Base-by-base conservation (phyloP, 1,284 basidiomycete genomes). In the Amylostereum chailletii region DNA sequence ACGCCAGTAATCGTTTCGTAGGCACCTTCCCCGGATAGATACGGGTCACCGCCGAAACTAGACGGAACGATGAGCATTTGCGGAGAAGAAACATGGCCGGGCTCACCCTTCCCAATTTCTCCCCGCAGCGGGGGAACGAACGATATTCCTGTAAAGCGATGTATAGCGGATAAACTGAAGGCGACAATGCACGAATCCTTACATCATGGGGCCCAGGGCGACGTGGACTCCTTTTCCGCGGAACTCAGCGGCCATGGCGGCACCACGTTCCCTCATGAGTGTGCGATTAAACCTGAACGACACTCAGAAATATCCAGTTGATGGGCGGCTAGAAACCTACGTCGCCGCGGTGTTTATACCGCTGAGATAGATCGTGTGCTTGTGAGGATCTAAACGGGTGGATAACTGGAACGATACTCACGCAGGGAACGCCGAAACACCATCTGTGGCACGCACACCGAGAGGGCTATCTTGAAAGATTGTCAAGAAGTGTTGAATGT, bases 271-370 rank as follows among this genome's bases (percentile, higher is more conserved):
- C 53, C 75, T 71, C 64, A 86, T 82, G 33, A 90, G 69, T 9
- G 77, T 75, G 44, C 83, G 77, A 61, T 86, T 85, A 65, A 83
- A 88, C 1, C 70, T 73, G 51, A 37, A 3, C 5, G 9, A 27
- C 19, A 19, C 27, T 30, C 36, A 5, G 38, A 8, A 19, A 19
- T 19, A 19, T 19, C 19, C 19, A 19, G 19, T 19, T 19, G 19
- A 19, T 19, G 19, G 19, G 19, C 19, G 19, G 19, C 19, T 19
- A 19, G 19, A 6, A 6, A 62, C 71, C 59, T 53, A 74, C 59
- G 87, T 86, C 9, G 85, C 71, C 4, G 82, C 86, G 6, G 74
- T 76, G 59, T 87, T 90, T 65, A 90, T 81, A 11, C 74, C 86
- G n/a, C 78, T 78, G 51, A 19, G 19, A 19, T 19, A 19, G 19